Evolutionary conservation across 1,284 basidiomycete genomes (phyloP).

Genomic region (Ganoderma leucocontextum): DNA sequence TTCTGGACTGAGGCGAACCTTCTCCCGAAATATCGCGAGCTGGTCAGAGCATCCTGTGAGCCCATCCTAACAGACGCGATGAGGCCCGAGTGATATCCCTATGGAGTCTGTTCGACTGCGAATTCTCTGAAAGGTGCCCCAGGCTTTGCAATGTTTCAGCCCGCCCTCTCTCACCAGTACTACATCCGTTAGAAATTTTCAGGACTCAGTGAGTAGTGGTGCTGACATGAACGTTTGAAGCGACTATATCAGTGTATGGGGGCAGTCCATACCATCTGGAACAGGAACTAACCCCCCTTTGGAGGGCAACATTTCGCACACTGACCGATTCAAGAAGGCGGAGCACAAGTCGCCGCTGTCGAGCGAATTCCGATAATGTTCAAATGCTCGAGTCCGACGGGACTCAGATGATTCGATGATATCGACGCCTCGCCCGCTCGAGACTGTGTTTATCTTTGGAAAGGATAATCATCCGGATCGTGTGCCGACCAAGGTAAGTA

Average conservation of each 20-base stretch:
- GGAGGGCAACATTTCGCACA: not conserved
- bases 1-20: not conserved
- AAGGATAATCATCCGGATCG: not conserved
- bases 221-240: not conserved
- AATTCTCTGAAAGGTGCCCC: not conserved
- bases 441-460: not conserved
- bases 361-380: conserved; percentile 4
- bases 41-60: not conserved
- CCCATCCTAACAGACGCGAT: not conserved
- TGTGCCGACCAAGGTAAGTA: not conserved
- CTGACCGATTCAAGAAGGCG: not conserved
- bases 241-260: not conserved
- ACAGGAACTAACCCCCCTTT: not conserved
- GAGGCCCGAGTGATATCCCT: not conserved
- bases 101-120: not conserved
- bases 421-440: not conserved
- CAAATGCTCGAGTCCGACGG: not conserved
- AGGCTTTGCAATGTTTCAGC: not conserved
- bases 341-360: not conserved
- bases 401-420: not conserved
- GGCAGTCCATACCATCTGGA: not conserved
- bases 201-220: not conserved
- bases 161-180: not conserved
- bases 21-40: not conserved
- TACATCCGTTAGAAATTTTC: not conserved